Conservation (phyloP, 2,329 filamentous ascomycete genomes). For the Colletotrichum somersetense region DNA sequence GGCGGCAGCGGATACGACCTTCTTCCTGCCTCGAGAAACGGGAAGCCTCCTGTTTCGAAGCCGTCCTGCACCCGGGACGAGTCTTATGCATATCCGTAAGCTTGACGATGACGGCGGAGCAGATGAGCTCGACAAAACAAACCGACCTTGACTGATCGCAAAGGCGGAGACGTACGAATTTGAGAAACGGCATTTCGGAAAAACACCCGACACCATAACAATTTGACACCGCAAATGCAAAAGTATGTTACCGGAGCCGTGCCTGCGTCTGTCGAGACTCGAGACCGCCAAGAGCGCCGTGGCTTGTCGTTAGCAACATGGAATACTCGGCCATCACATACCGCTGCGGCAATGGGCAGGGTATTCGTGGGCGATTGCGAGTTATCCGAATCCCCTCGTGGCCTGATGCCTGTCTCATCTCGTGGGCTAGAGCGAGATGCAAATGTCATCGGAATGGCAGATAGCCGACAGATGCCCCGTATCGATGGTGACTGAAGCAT, state of each 20-base stretch:
- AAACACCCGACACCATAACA: constrained; percentile 40
- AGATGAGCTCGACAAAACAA: background rate
- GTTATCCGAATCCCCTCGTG: background rate
- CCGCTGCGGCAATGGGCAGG: background rate
- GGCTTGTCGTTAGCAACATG: constrained; percentile 38
- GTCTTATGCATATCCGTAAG: background rate
- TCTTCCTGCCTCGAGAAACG: background rate
- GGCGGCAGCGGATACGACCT: background rate
- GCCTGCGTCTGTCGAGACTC: background rate
- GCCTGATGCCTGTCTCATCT: constrained; percentile 39
- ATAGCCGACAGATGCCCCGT: constrained; percentile 45
- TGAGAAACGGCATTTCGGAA: constrained; percentile 48
- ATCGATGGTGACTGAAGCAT: constrained; percentile 42
- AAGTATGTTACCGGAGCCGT: background rate
- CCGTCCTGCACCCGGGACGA: background rate
- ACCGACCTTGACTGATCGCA: constrained; percentile 24
- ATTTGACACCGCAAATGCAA: background rate
- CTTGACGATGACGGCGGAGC: background rate
- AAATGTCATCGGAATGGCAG: constrained; percentile 45
- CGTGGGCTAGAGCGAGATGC: constrained; percentile 43
- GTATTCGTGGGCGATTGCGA: background rate
- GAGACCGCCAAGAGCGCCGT: background rate
- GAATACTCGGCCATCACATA: background rate
- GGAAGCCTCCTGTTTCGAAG: background rate
- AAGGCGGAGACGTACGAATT: constrained; percentile 47